phyloP scores from a whole-genome alignment of 768 basidiomycete genomes.

The Nevesoporus exiguus region DNA sequence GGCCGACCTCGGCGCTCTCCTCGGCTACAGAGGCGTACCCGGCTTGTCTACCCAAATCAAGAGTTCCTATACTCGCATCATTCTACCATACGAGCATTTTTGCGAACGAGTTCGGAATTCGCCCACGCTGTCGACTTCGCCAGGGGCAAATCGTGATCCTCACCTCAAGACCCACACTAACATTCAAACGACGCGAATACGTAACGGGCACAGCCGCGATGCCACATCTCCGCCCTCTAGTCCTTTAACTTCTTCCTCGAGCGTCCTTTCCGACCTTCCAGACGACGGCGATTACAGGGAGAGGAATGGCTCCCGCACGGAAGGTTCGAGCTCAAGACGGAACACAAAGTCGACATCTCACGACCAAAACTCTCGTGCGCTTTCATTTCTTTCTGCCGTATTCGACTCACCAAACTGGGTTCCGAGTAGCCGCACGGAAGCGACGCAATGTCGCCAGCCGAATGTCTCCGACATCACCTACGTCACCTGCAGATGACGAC shows the following conservation, averaged over 20 bases:
- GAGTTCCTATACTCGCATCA: slow-evolving; percentile 84
- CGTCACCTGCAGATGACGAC: slow-evolving; percentile 34
- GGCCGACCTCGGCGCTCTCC: slow-evolving; percentile 76
- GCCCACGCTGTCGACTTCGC: slow-evolving; percentile 41
- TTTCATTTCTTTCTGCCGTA: slow-evolving; percentile 1
- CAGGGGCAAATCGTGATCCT: slow-evolving; percentile 41
- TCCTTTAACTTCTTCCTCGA: slow-evolving; percentile 74
- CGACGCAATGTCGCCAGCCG: slow-evolving; percentile 20
- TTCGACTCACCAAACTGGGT: slow-evolving; percentile 14
- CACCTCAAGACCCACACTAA: slow-evolving; percentile 56
- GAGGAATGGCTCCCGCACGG: slow-evolving; percentile 40
- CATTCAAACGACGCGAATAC: slow-evolving; percentile 40
- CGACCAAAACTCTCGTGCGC: slow-evolving; percentile 45
- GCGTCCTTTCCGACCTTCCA: slow-evolving; percentile 74
- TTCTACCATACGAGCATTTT: slow-evolving; percentile 95
- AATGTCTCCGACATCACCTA: slow-evolving; percentile 21
- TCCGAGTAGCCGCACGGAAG: slow-evolving; percentile 34
- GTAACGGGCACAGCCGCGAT: slow-evolving; percentile 39
- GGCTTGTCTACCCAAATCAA: slow-evolving; percentile 86
- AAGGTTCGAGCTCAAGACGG: slow-evolving; percentile 45
- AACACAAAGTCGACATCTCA: slow-evolving; percentile 50
- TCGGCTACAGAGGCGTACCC: slow-evolving; percentile 81
- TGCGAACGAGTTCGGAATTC: slow-evolving; percentile 71
- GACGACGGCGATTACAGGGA: slow-evolving; percentile 70
- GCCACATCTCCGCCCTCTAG: slow-evolving; percentile 64